Base-by-base conservation (phyloP, 257 asterid species). In the Rhazya stricta region DNA sequence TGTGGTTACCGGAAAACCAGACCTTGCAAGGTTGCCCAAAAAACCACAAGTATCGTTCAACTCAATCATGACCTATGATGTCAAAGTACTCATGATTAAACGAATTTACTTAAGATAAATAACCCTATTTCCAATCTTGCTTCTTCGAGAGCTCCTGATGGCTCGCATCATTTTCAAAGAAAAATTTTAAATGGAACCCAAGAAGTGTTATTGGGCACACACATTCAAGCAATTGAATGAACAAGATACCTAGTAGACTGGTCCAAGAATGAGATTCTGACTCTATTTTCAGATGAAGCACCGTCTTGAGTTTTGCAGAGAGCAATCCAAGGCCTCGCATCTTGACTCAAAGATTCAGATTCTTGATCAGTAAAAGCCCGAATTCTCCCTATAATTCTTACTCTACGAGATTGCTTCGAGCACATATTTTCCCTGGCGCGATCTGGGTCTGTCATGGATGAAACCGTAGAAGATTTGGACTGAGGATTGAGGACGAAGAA, bases 381-480 rank as follows among this genome's bases (percentile, higher is more conserved):
- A 12, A 91, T 80, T 79, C 76, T 91, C 3, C 96, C 97, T 0
- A 91, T 71, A 57, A 93, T 67, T 77, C 94, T 85, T 23, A 88
- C 90, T 34, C 75, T 85, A 18, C 71, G 75, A 37, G 89, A 79
- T 29, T 84, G 78, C 67, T 70, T 77, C 27, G 45, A 37, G 45
- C 23, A 51, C 27, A 66, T 3, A 5, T 37, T 36, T 36, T 66
- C 50, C 29, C 5, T 36, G 16, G 9, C 2, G 16, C 48, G 8
- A 65, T 65, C 46, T 66, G 30, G 71, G 48, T 21, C 48, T 32
- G 23, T 8, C 5, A 18, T 18, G 15, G 32, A 37, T 21, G 71
- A 66, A 66, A 30, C 50, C 71, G 37, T 37, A 9, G 50, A 8
- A 66, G 50, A 66, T 66, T 66, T 36, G 8, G 48, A 30, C 3